Evolutionary conservation across 805 yeast genomes (phyloP).

Genomic region (Candida chilensis): DNA sequence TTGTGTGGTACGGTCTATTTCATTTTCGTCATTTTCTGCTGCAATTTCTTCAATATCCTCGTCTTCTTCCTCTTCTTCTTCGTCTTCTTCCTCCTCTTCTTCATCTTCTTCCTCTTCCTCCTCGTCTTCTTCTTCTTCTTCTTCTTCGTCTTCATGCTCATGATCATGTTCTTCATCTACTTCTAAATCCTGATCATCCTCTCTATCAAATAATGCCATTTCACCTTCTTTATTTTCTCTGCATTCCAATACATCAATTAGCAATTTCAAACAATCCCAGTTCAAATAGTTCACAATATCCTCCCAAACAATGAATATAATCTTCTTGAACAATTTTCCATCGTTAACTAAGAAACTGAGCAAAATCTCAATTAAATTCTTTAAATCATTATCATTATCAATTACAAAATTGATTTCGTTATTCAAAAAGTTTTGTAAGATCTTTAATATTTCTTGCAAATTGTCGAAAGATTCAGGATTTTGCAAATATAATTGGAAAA

Average conservation of each 20-base stretch:
- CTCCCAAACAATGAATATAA: slow-evolving; percentile 30
- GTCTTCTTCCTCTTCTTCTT: slow-evolving; percentile 11
- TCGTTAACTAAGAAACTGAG: slow-evolving; percentile 34
- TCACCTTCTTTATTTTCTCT: slow-evolving; percentile 82
- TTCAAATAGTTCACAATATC: slow-evolving; percentile 18
- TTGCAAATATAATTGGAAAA: slow-evolving; percentile 71
- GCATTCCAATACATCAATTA: slow-evolving; percentile 30
- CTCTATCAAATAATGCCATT: slow-evolving; percentile 61
- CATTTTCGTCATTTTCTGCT: slow-evolving; percentile 6
- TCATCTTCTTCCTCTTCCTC: slow-evolving; percentile 16
- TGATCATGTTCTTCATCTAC: slow-evolving; percentile 7
- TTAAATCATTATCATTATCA: slow-evolving; percentile 24
- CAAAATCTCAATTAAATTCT: slow-evolving; percentile 29
- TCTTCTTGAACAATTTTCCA: slow-evolving; percentile 23
- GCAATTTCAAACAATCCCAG: slow-evolving; percentile 21
- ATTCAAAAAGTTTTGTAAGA: slow-evolving; percentile 50
- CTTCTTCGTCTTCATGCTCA: slow-evolving; percentile 15
- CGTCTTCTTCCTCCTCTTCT: slow-evolving; percentile 15
- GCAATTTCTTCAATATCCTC: slow-evolving; percentile 7
- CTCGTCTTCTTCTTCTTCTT: slow-evolving; percentile 17
- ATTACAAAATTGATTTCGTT: slow-evolving; percentile 29
- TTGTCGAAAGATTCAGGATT: slow-evolving; percentile 70
- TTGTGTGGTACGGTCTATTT: slow-evolving; percentile 37
- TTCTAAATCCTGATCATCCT: slow-evolving; percentile 11
- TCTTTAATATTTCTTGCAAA: slow-evolving; percentile 71